phyloP scores from a whole-genome alignment of 768 basidiomycete genomes.

The Boletus rubropictus region DNA sequence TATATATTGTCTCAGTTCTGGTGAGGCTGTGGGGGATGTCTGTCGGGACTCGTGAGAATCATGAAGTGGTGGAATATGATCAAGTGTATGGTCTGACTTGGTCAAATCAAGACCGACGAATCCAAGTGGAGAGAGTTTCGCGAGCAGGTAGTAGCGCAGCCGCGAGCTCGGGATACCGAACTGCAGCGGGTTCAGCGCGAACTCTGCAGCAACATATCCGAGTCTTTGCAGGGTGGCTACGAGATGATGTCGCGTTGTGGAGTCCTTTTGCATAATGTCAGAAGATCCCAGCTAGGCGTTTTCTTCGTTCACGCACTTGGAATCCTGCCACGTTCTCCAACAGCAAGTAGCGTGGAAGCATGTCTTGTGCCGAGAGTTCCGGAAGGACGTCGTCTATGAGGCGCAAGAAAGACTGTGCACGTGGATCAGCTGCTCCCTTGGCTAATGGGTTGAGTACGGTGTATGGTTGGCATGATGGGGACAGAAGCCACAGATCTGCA shows the following conservation, averaged over 20 bases:
- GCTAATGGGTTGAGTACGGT: slow-evolving; percentile 71
- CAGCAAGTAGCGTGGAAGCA: slow-evolving; percentile 55
- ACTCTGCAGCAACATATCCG: slow-evolving; percentile 54
- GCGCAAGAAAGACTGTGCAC: slow-evolving; percentile 71
- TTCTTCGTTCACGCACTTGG: slow-evolving; percentile 45
- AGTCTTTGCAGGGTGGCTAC: slow-evolving; percentile 45
- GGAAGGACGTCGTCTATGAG: slow-evolving; percentile 61
- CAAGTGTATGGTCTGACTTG: slow-evolving; percentile 33
- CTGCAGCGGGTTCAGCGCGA: slow-evolving; percentile 69
- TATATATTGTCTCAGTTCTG: slow-evolving; percentile 11
- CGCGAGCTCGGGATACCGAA: slow-evolving; percentile 81
- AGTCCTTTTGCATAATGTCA: slow-evolving; percentile 42
- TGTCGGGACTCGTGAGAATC: slow-evolving; percentile 17
- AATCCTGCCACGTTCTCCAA: slow-evolving; percentile 84
- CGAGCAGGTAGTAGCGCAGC: slow-evolving; percentile 73
- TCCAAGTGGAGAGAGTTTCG: slow-evolving; percentile 41
- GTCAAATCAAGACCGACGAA: slow-evolving; percentile 30
- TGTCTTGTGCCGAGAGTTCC: slow-evolving; percentile 38
- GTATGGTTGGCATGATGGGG: slow-evolving; percentile 82
- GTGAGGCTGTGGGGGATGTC: not conserved
- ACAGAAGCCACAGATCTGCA: slow-evolving; percentile 70
- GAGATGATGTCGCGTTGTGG: slow-evolving; percentile 55
- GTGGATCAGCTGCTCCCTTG: slow-evolving; percentile 65
- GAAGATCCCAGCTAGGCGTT: not conserved
- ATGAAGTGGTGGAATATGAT: slow-evolving; percentile 49